A percentile compares a stretch with the other conserved stretches of the same genome.
These are phyloP conservation scores for Cercospora berteroae DNA, from an alignment of 2,329 filamentous ascomycete species.

Conservation along the genomic window DNA sequence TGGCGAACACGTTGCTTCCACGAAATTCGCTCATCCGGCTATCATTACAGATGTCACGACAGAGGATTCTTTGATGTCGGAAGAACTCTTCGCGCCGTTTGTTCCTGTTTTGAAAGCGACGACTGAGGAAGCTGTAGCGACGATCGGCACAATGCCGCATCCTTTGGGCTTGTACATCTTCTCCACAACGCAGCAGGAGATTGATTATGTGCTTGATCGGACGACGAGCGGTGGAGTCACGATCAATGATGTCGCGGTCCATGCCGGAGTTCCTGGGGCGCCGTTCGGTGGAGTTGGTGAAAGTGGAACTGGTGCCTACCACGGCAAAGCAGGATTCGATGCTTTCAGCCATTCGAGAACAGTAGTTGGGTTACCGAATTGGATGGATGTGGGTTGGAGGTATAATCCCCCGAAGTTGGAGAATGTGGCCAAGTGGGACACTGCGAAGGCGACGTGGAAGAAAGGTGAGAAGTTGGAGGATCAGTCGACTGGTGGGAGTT, in stretches of 20 bases:
- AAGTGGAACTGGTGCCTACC: slow-evolving; percentile 71
- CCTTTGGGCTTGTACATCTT: slow-evolving; percentile 80
- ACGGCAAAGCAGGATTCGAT: slow-evolving; percentile 68
- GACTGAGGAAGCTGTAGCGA: slow-evolving; percentile 72
- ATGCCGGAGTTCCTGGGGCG: slow-evolving; percentile 64
- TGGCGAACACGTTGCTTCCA: slow-evolving; percentile 71
- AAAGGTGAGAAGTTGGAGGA: slow-evolving; percentile 16
- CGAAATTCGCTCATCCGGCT: slow-evolving; percentile 83
- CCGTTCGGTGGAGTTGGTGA: slow-evolving; percentile 79
- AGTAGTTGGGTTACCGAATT: slow-evolving; percentile 13
- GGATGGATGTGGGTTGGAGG: slow-evolving; percentile 15
- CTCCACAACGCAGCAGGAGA: slow-evolving; percentile 68
- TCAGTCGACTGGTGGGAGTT: slow-evolving; percentile 7
- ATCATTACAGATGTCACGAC: slow-evolving; percentile 71
- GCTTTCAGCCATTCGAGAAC: slow-evolving; percentile 54
- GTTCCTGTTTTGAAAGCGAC: slow-evolving; percentile 75
- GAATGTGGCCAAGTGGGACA: slow-evolving; percentile 13
- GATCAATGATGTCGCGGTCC: slow-evolving; percentile 59
- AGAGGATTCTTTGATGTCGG: slow-evolving; percentile 70
- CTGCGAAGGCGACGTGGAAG: slow-evolving; percentile 15
- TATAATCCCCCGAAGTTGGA: slow-evolving; percentile 12
- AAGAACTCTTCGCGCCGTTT: slow-evolving; percentile 86
- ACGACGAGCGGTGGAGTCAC: slow-evolving; percentile 48
- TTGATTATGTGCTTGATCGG: slow-evolving; percentile 55
- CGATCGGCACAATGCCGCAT: slow-evolving; percentile 74